Percentiles rank a stretch among this genome's conserved stretches.
These are phyloP conservation scores for Stereum hirsutum DNA, from an alignment of 1,284 basidiomycete species.

Conservation along the genomic window DNA sequence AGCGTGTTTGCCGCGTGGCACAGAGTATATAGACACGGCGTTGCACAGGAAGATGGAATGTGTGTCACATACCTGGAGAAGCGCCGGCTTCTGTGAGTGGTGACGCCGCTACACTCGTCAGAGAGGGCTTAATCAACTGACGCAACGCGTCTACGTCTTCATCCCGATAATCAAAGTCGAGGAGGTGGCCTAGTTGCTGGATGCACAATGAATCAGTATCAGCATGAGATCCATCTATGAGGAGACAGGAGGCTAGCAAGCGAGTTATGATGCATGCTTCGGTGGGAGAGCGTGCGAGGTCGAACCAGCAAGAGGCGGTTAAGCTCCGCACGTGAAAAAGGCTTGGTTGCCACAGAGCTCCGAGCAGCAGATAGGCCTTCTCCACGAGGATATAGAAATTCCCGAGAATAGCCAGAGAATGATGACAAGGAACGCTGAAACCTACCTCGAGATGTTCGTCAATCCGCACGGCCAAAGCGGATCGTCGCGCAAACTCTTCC, in stretches of 20 bases:
- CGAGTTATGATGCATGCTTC: background rate
- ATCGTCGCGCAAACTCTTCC: constrained; percentile 61
- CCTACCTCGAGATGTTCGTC: constrained; percentile 81
- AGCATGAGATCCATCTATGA: too few species aligned
- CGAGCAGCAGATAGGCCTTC: constrained; percentile 3
- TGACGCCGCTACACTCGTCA: constrained; percentile 37
- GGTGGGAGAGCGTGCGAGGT: too few species aligned
- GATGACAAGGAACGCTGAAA: constrained; percentile 4
- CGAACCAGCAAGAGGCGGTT: constrained; percentile 2
- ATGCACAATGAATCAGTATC: constrained; percentile 2
- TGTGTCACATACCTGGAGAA: constrained; percentile 23
- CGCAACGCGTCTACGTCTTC: constrained; percentile 62
- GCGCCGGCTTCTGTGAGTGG: constrained; percentile 22
- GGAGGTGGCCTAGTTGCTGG: constrained; percentile 67
- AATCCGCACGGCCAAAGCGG: constrained; percentile 71
- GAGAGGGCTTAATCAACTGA: constrained; percentile 65
- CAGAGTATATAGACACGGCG: constrained; percentile 15
- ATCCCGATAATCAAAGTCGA: constrained; percentile 72
- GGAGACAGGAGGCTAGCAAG: background rate
- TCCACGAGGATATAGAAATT: background rate
- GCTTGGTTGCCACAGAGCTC: constrained; percentile 5
- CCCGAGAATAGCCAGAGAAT: background rate
- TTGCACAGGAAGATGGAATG: too few species aligned
- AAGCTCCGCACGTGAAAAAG: constrained; percentile 13
- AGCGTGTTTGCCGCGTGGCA: constrained; percentile 13